Conservation (phyloP, 257 asterid species). For the Nicotiana sylvestris region DNA sequence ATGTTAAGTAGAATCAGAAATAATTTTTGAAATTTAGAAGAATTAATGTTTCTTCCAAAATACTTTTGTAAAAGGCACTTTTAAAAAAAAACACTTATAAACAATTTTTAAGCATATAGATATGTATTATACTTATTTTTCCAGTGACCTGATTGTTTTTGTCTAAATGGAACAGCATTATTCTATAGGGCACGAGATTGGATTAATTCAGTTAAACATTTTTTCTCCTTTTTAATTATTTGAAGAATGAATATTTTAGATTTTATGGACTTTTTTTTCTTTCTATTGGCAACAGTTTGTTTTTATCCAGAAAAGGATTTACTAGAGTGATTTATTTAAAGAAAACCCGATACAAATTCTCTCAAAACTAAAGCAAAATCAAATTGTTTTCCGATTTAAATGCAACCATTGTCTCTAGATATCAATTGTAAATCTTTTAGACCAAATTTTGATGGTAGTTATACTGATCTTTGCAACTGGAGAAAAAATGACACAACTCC, state of each 20-base stretch:
- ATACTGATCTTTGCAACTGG: background rate
- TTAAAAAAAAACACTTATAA: no score
- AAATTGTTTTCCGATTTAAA: no score
- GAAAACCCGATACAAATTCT: background rate
- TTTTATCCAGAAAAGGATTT: background rate
- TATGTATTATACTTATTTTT: no score
- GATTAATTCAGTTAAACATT: background rate
- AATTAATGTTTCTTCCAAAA: no score
- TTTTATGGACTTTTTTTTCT: background rate
- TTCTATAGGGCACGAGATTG: background rate
- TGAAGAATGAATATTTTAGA: background rate
- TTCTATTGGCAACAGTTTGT: background rate
- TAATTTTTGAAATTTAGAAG: no score
- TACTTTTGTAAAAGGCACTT: no score
- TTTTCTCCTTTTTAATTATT: background rate
- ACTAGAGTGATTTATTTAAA: no score
- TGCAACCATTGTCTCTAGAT: background rate
- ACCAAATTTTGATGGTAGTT: background rate
- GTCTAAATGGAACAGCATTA: background rate
- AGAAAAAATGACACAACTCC: background rate
- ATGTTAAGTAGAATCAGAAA: no score
- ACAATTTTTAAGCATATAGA: no score
- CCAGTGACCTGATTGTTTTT: no score
- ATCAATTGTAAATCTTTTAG: no score
- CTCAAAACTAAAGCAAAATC: background rate